A percentile compares a stretch with the other conserved stretches of the same genome.
These are phyloP conservation scores for Taxillus chinensis DNA, from an alignment of 164 flowering plant genomes.

Conservation along the genomic window DNA sequence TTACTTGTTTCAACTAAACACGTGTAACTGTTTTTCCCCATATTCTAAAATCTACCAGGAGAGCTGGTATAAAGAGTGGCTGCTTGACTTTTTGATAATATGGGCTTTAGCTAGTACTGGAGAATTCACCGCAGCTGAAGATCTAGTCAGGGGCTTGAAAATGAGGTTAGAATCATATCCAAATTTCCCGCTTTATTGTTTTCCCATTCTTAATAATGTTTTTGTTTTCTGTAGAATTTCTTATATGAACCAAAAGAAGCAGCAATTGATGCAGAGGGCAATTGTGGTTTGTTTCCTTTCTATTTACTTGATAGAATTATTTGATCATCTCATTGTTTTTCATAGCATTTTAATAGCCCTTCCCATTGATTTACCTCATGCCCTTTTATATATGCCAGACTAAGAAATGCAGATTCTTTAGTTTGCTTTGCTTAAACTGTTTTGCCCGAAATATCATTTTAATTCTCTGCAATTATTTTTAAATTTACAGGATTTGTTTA, in stretches of 20 bases:
- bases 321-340: no score
- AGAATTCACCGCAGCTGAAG: slow-evolving; percentile 44
- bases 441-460: no score
- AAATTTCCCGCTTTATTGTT: not conserved
- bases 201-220: not conserved
- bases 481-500: no score
- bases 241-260: slow-evolving; percentile 53
- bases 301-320: no score
- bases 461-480: no score
- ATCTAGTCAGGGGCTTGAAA: slow-evolving; percentile 47
- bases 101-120: slow-evolving; percentile 64
- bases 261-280: slow-evolving; percentile 49
- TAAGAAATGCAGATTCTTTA: no score
- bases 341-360: no score
- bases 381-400: no score
- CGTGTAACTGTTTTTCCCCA: no score
- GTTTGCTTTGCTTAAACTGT: no score
- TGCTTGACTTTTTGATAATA: slow-evolving; percentile 61
- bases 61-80: slow-evolving; percentile 73
- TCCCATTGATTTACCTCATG: no score
- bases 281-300: slow-evolving; percentile 37
- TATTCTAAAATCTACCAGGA: slow-evolving; percentile 22
- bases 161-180: slow-evolving; percentile 32
- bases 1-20: no score
- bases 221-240: slow-evolving; percentile 27